Base-by-base conservation (phyloP, 2,329 filamentous ascomycete species). In the Biscogniauxia marginata region DNA sequence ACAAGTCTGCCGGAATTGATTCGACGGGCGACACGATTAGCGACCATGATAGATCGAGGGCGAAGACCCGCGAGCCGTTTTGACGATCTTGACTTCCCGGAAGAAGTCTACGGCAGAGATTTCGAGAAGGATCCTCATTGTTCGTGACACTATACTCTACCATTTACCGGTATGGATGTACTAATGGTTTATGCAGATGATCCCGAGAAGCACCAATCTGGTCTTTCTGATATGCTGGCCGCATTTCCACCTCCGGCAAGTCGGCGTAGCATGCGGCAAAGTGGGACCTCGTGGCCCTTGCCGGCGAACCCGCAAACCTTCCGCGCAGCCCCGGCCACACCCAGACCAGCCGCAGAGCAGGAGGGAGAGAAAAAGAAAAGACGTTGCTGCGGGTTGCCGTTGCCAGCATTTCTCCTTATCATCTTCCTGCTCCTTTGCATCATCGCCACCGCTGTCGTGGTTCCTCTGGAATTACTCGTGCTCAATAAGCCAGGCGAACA, bases 1-100 rank as follows among this genome's bases (percentile, higher is more conserved):
- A 98, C 95, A 1, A 97, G 93, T 73, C 77, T 99, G 57, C 89
- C 93, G 0, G 95, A 98, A 70, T 77, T 99, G 58, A 98, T 99
- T 63, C 83, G 86, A 67, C 85, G 95, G 64, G 95, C 95, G 9
- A 98, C 93, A 0, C 86, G 85, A 62, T 77, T 98, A 39, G 93
- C 93, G 16, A 85, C 90, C 0, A 92, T 96, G 73, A 86, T 99
- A 56, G 93, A 98, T 66, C 87, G 87, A 62, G 93, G 93, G 11
- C 87, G 78, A 61, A 77, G 85, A 63, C 85, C 85, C 23, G 83
- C 77, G 20, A 88, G 85, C 65, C 79, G 81, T 16, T 74, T 85
- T 49, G 80, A 83, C 45, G 79, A 82, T 19, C 67, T 85, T 44
- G 78, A 81, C 59, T 84, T 79, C 56, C 75, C 79, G 1, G 73